Percentiles rank a stretch among this genome's conserved stretches.
These are phyloP conservation scores for Pseudoturritis turrita DNA, from an alignment of 345 rosid species.

Conservation along the genomic window DNA sequence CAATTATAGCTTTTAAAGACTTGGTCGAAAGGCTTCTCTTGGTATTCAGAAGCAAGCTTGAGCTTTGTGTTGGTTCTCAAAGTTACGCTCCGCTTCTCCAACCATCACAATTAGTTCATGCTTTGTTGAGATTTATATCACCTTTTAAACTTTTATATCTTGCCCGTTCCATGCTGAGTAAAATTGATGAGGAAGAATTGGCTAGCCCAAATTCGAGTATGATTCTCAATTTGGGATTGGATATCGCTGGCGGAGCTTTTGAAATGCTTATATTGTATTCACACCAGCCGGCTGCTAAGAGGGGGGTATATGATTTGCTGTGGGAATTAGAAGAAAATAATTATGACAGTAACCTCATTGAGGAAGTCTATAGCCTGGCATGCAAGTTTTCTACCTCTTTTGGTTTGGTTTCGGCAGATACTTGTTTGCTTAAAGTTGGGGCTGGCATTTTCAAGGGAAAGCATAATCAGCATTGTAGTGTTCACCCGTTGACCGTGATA, in stretches of 20 bases:
- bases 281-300: slow-evolving; percentile 44
- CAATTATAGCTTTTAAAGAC: slow-evolving; percentile 40
- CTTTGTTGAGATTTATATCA: slow-evolving; percentile 50
- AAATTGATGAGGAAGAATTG: slow-evolving; percentile 30
- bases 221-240: slow-evolving; percentile 50
- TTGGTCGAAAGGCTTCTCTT: slow-evolving; percentile 42
- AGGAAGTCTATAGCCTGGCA: slow-evolving; percentile 53
- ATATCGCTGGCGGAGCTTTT: slow-evolving; percentile 63
- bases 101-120: slow-evolving; percentile 48
- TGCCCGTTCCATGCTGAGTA: slow-evolving; percentile 53
- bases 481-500: slow-evolving; percentile 56
- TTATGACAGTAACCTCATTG: slow-evolving; percentile 48
- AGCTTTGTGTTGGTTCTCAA: slow-evolving; percentile 44
- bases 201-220: slow-evolving; percentile 25
- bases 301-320: slow-evolving; percentile 38
- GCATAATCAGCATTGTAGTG: slow-evolving; percentile 27
- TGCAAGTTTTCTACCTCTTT: slow-evolving; percentile 51
- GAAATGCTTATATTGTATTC: slow-evolving; percentile 49
- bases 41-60: slow-evolving; percentile 42
- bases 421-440: slow-evolving; percentile 61
- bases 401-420: slow-evolving; percentile 46
- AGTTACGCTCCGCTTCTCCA: slow-evolving; percentile 45
- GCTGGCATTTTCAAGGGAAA: slow-evolving; percentile 41
- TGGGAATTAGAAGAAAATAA: slow-evolving; percentile 50
- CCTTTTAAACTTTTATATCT: slow-evolving; percentile 71